Percentiles rank a stretch among this genome's conserved stretches.
Conservation (phyloP, 2,329 filamentous ascomycete species). For the Fusarium burgessii region DNA sequence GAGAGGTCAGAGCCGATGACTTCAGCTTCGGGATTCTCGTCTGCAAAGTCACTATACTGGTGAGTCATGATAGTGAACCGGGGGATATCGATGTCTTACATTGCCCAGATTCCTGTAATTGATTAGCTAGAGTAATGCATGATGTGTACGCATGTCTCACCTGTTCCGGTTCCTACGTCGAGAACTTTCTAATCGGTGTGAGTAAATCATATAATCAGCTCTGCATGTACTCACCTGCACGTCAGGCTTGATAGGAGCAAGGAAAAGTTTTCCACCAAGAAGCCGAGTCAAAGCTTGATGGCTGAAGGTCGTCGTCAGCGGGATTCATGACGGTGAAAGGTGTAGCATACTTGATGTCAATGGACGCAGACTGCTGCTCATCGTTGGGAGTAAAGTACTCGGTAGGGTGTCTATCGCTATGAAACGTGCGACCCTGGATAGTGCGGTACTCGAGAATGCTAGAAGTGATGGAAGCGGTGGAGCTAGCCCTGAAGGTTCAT, state of each 20-base stretch:
- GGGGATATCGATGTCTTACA: constrained; percentile 7
- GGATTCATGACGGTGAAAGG: rapidly evolving
- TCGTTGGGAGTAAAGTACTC: constrained; percentile 45
- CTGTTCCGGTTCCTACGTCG: constrained; percentile 42
- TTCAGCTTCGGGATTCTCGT: constrained; percentile 36
- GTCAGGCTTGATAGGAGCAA: constrained; percentile 34
- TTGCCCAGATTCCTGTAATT: constrained; percentile 40
- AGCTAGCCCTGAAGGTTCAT: constrained; percentile 31
- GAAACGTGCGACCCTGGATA: constrained; percentile 41
- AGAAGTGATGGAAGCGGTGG: constrained; percentile 40
- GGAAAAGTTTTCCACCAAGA: constrained; percentile 31
- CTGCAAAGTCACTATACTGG: constrained; percentile 33
- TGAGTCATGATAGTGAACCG: background rate
- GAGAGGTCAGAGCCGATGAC: constrained; percentile 40
- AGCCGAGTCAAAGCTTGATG: constrained; percentile 40
- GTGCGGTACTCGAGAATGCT: constrained; percentile 43
- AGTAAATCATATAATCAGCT: background rate
- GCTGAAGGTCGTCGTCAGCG: constrained; percentile 1
- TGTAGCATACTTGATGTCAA: constrained; percentile 39
- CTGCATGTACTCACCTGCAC: constrained; percentile 23
- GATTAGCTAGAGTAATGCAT: background rate
- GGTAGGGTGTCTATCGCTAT: constrained; percentile 38
- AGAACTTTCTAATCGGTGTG: constrained; percentile 31
- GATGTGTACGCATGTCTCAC: background rate
- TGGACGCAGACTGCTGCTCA: constrained; percentile 42